phyloP scores from a whole-genome alignment of 148 eudicot species.

The Rhododendron simsii region DNA sequence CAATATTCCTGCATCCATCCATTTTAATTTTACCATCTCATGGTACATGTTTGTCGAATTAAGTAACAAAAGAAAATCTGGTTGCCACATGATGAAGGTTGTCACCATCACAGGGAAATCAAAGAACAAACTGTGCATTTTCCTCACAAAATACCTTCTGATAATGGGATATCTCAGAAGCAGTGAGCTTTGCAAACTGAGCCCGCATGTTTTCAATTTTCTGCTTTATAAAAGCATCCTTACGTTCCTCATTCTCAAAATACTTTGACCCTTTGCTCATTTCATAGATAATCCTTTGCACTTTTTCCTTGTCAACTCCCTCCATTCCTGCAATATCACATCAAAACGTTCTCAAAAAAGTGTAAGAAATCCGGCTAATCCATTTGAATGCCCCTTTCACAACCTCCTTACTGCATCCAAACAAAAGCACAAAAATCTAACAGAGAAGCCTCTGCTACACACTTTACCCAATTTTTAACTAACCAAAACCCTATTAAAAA shows the following conservation, averaged over 20 bases:
- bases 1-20: not conserved
- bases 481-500: not conserved
- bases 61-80: not conserved
- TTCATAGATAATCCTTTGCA: constrained; percentile 86
- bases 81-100: not conserved
- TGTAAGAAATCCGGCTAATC: not conserved
- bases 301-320: constrained; percentile 96
- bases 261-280: constrained; percentile 98
- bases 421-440: not conserved
- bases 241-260: constrained; percentile 84
- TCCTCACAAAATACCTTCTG: constrained; percentile 51
- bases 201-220: constrained; percentile 75
- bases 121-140: not conserved
- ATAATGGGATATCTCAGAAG: constrained; percentile 58
- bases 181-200: constrained; percentile 57
- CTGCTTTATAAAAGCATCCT: constrained; percentile 66
- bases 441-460: not conserved
- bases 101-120: not conserved
- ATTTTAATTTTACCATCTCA: not conserved
- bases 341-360: not conserved
- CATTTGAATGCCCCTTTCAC: not conserved
- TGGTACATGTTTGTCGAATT: not conserved
- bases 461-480: not conserved
- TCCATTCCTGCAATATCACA: constrained; percentile 57
- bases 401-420: not conserved